These are phyloP conservation scores for Suhomyces bolitotheri DNA, from an alignment of 1,139 yeast genomes.

Conservation along the genomic window DNA sequence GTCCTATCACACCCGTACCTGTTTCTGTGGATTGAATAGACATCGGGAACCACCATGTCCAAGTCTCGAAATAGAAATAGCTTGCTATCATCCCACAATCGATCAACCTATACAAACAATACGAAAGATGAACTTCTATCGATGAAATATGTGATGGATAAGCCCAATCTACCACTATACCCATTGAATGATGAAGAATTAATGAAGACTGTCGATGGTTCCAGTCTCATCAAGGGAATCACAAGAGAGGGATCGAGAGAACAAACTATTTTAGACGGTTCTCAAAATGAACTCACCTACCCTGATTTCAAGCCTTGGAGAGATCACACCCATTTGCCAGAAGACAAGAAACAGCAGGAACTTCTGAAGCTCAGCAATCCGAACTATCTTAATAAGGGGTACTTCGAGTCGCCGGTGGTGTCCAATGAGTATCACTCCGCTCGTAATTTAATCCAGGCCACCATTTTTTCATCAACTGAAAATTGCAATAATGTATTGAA, in stretches of 20 bases:
- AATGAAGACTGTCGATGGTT: background rate
- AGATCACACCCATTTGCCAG: slow-evolving; percentile 57
- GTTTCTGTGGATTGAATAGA: too few species aligned
- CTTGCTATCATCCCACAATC: slow-evolving; percentile 33
- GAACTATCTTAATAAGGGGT: slow-evolving; percentile 43
- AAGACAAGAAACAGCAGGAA: slow-evolving; percentile 25
- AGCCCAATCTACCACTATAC: slow-evolving; percentile 37
- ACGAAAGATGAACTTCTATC: slow-evolving; percentile 38
- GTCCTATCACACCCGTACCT: too few species aligned
- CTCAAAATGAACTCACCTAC: slow-evolving; percentile 30
- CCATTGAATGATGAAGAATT: slow-evolving; percentile 31
- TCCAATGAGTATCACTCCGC: slow-evolving; percentile 52
- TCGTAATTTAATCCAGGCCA: slow-evolving; percentile 50
- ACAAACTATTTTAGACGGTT: background rate
- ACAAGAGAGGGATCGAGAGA: slow-evolving; percentile 1
- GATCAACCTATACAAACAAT: slow-evolving; percentile 25
- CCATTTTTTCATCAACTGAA: slow-evolving; percentile 40
- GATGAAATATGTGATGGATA: slow-evolving; percentile 39
- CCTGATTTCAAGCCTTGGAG: slow-evolving; percentile 86
- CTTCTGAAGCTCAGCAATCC: slow-evolving; percentile 32
- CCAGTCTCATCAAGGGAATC: background rate
- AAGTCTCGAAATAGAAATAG: slow-evolving; percentile 38
- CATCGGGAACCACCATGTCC: slow-evolving; percentile 38
- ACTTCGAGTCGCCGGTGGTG: slow-evolving; percentile 59
- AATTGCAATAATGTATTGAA: slow-evolving; percentile 40